phyloP scores from a whole-genome alignment of 2,329 filamentous ascomycete genomes.

The Metarhizium sp. region DNA sequence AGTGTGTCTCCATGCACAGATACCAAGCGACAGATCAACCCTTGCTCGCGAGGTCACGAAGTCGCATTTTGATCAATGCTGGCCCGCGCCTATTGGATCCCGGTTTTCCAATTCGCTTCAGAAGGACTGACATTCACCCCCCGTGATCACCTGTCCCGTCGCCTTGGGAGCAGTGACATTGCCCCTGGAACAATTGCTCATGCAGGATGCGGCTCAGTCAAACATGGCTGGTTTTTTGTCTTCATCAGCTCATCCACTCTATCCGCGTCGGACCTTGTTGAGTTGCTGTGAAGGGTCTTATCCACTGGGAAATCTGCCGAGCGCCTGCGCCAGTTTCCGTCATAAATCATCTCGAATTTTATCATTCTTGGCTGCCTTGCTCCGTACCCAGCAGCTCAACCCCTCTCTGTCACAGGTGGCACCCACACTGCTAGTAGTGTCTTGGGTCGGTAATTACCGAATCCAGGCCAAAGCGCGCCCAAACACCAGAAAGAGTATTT shows the following conservation, averaged over 20 bases:
- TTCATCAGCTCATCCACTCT: too few relatives aligned
- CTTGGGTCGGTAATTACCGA: not conserved
- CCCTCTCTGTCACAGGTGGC: too few relatives aligned
- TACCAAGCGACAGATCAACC: not conserved
- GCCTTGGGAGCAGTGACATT: not conserved
- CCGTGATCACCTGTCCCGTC: too few relatives aligned
- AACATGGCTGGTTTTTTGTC: not conserved
- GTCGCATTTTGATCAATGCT: not conserved
- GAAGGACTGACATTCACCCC: too few relatives aligned
- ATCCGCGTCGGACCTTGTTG: not conserved
- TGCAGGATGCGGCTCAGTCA: not conserved
- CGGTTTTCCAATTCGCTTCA: not conserved
- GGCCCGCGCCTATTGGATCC: not conserved
- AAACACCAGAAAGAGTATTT: too few relatives aligned
- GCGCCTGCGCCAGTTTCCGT: too few relatives aligned
- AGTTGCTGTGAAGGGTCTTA: not conserved
- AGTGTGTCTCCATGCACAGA: not conserved
- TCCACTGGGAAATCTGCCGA: not conserved
- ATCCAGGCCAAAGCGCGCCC: not conserved
- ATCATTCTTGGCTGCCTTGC: too few relatives aligned
- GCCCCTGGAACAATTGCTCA: not conserved
- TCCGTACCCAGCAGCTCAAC: too few relatives aligned
- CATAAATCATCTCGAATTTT: too few relatives aligned
- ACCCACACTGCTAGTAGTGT: not conserved
- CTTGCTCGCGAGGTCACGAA: not conserved